Percentiles rank a stretch among this genome's conserved stretches.
Evolutionary conservation across 2,329 filamentous ascomycete species (phyloP).

Genomic region (Pseudocercospora pini-densiflorae): DNA sequence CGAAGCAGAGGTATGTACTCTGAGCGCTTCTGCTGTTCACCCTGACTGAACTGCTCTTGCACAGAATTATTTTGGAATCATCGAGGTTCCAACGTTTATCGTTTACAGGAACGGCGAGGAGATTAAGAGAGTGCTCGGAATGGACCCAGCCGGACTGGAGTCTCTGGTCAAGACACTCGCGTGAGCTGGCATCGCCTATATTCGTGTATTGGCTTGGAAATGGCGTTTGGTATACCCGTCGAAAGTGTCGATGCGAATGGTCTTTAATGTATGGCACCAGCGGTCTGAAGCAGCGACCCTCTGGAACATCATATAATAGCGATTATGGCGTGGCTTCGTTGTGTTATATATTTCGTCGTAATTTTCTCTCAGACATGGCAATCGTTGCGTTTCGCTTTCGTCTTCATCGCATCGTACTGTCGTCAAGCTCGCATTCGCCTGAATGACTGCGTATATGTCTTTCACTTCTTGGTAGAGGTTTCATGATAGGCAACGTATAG

Average conservation of each 20-base stretch:
- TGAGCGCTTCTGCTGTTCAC: background rate
- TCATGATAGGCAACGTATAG: background rate
- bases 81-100: conserved; percentile 33
- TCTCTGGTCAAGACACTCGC: conserved; percentile 28
- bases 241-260: background rate
- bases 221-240: background rate
- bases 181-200: background rate
- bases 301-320: background rate
- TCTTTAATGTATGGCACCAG: too few relatives aligned
- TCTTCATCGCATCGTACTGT: background rate
- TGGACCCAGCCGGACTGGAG: conserved; percentile 29
- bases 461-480: background rate
- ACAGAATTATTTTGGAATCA: conserved; percentile 15
- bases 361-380: background rate
- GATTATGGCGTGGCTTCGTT: background rate
- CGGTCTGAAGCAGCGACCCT: background rate
- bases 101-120: conserved; percentile 40
- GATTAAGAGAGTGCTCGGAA: conserved; percentile 36
- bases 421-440: background rate
- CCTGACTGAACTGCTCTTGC: background rate
- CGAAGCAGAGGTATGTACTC: conserved; percentile 28
- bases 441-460: background rate
- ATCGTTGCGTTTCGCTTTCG: background rate
- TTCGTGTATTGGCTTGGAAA: background rate
- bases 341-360: background rate